These are phyloP conservation scores for Claviceps monticola DNA, from an alignment of 2,329 filamentous ascomycete genomes.

Conservation along the genomic window DNA sequence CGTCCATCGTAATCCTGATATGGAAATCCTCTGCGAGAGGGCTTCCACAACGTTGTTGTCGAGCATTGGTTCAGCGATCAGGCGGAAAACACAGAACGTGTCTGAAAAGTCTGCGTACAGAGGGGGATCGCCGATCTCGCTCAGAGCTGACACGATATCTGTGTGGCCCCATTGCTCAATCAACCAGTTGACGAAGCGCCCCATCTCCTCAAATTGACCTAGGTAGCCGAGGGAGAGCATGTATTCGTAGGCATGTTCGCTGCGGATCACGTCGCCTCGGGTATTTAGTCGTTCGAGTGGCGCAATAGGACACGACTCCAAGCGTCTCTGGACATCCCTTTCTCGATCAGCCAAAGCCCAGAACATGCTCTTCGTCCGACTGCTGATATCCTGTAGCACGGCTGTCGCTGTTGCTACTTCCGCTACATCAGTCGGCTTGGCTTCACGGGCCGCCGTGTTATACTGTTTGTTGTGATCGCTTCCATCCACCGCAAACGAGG, in stretches of 20 bases:
- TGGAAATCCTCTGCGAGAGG: conserved; percentile 17
- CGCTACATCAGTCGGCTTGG: neutral
- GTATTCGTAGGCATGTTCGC: conserved; percentile 38
- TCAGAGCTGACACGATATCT: conserved; percentile 21
- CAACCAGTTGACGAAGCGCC: conserved; percentile 45
- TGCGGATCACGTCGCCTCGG: conserved; percentile 19
- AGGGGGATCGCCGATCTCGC: conserved; percentile 20
- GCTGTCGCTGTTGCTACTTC: neutral
- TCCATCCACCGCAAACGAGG: too few relatives aligned
- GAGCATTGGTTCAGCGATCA: conserved; percentile 31
- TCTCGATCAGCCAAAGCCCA: conserved; percentile 14
- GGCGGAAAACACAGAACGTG: conserved; percentile 32
- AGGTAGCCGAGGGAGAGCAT: conserved; percentile 48
- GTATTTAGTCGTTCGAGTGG: conserved; percentile 20
- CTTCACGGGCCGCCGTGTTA: too few relatives aligned
- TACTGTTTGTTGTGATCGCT: neutral
- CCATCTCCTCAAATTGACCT: conserved; percentile 45
- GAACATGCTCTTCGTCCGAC: conserved; percentile 16
- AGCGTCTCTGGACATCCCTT: conserved; percentile 7
- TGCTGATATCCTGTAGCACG: conserved; percentile 11
- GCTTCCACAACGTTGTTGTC: conserved; percentile 15
- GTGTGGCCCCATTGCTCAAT: conserved; percentile 28
- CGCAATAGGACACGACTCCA: conserved; percentile 12
- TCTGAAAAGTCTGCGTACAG: conserved; percentile 20
- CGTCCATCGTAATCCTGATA: conserved; percentile 14